Conservation (phyloP, 306 rosid species). For the Delonix regia region DNA sequence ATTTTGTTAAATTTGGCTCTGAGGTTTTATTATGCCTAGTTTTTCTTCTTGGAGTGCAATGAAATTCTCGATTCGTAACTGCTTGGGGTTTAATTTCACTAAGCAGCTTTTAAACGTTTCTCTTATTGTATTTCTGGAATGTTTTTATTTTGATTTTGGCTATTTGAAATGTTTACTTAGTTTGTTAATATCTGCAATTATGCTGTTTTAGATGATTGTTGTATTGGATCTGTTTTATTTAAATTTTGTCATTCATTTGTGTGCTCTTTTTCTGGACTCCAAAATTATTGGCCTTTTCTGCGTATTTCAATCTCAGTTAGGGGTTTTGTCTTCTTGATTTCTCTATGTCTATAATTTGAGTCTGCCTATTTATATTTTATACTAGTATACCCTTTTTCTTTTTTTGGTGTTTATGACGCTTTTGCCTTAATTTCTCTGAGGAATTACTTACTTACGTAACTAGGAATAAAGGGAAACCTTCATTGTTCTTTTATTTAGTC, state of each 20-base stretch:
- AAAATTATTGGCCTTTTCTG: not conserved
- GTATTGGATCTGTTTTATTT: conserved; percentile 59
- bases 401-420: not conserved
- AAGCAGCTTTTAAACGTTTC: conserved; percentile 27
- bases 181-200: conserved; percentile 16
- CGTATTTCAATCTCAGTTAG: conserved; percentile 23
- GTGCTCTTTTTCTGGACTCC: conserved; percentile 1
- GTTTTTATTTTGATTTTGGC: conserved; percentile 38
- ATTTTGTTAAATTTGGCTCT: conserved; percentile 46
- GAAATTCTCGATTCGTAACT: conserved; percentile 32
- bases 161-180: conserved; percentile 38
- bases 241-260: conserved; percentile 8
- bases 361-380: conserved; percentile 3
- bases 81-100: conserved; percentile 46
- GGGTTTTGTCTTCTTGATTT: not conserved
- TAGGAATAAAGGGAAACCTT: not conserved
- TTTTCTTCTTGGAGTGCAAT: conserved; percentile 31
- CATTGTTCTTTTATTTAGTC: conserved; percentile 27
- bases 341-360: conserved; percentile 10
- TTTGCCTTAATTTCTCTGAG: conserved; percentile 1
- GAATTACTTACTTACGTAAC: not conserved
- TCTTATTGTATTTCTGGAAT: conserved; percentile 9
- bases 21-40: conserved; percentile 17
- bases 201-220: conserved; percentile 37
- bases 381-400: no score